These are phyloP conservation scores for Apostasia shenzhenica DNA, from an alignment of 106 monocot species.

Conservation along the genomic window DNA sequence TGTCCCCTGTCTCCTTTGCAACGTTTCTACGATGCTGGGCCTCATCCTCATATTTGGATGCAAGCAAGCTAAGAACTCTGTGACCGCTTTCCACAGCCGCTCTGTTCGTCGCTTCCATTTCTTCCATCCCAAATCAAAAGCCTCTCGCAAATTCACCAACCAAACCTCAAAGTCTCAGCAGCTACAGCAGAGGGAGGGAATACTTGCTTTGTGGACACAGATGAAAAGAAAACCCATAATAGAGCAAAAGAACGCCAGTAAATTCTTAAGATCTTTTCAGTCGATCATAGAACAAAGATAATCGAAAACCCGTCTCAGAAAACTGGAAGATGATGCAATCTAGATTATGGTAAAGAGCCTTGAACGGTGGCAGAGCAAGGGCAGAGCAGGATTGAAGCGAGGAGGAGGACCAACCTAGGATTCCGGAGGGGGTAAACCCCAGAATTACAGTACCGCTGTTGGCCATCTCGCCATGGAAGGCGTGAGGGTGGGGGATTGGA, in stretches of 20 bases:
- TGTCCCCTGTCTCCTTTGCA: constrained; percentile 46
- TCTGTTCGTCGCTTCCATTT: constrained; percentile 64
- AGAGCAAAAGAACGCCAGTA: background rate
- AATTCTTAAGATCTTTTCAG: background rate
- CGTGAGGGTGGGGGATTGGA: constrained; percentile 4
- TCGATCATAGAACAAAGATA: constrained; percentile 1
- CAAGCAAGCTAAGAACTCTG: constrained; percentile 45
- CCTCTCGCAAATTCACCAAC: background rate
- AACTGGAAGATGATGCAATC: background rate
- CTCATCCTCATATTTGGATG: constrained; percentile 50
- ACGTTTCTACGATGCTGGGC: constrained; percentile 28
- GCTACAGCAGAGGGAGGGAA: background rate
- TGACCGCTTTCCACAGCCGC: constrained; percentile 69
- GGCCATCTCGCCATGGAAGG: constrained; percentile 1
- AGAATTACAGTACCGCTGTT: background rate
- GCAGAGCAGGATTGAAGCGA: background rate
- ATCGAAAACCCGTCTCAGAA: background rate
- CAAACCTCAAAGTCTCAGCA: background rate
- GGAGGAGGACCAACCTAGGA: background rate
- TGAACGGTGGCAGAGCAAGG: background rate
- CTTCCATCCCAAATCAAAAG: constrained; percentile 47
- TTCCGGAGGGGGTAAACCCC: background rate
- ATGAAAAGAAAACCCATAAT: constrained; percentile 1
- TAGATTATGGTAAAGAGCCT: background rate
- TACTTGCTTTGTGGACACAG: background rate